Evolutionary conservation across 192 early-diverging fungal species (phyloP).

Genomic region (Geranomyces michiganensis): DNA sequence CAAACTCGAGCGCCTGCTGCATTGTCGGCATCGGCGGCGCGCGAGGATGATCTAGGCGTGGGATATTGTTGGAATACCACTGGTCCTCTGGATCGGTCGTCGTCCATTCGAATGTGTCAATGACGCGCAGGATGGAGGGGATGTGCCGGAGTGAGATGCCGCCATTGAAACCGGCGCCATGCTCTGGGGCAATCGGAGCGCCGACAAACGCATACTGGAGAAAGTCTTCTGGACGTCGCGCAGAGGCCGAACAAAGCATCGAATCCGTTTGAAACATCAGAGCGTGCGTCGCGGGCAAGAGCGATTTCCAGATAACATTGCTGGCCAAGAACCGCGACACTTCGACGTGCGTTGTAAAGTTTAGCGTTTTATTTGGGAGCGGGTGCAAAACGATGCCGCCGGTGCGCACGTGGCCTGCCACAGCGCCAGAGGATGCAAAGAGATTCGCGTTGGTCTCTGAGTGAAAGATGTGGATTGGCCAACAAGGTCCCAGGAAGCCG

Average conservation of each 20-base stretch:
- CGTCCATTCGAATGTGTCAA: background rate
- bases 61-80: background rate
- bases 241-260: background rate
- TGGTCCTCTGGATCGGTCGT: background rate
- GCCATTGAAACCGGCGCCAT: background rate
- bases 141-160: background rate
- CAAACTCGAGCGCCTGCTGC: background rate
- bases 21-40: background rate
- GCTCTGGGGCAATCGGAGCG: background rate
- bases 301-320: background rate
- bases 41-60: too few relatives aligned
- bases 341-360: background rate
- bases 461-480: background rate
- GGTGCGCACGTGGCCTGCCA: background rate
- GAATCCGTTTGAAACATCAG: constrained; percentile 1
- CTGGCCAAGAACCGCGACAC: background rate
- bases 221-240: constrained; percentile 2
- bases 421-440: background rate
- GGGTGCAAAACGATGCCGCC: constrained; percentile 1
- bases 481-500: background rate
- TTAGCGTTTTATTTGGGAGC: background rate
- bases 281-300: background rate
- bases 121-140: background rate
- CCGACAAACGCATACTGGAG: background rate
- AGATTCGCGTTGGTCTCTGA: constrained; percentile 4